Evolutionary conservation across 805 yeast genomes (phyloP).

Genomic region (Wickerhamomyces bisporus): DNA sequence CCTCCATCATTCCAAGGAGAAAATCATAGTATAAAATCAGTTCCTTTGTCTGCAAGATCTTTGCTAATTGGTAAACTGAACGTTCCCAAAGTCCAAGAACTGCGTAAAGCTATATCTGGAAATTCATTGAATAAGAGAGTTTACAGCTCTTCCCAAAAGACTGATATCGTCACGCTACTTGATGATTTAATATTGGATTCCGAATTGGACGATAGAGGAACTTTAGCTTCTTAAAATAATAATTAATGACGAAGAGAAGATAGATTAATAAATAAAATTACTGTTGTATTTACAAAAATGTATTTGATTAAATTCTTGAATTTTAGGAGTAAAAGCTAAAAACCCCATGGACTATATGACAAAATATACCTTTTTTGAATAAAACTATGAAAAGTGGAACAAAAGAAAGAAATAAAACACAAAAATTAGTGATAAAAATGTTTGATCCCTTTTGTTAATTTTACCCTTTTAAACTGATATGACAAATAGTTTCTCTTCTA

Average conservation of each 20-base stretch:
- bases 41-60: slow-evolving; percentile 25
- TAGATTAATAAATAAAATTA: too few species aligned
- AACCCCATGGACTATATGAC: neutral
- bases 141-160: slow-evolving; percentile 10
- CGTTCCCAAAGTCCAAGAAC: slow-evolving; percentile 23
- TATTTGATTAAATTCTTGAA: too few species aligned
- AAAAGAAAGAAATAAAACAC: neutral
- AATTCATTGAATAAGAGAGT: slow-evolving; percentile 4
- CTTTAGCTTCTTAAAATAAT: slow-evolving; percentile 5
- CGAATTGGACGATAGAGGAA: slow-evolving; percentile 16
- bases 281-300: neutral
- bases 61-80: slow-evolving; percentile 17
- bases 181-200: slow-evolving; percentile 17
- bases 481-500: too few species aligned
- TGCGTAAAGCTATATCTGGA: slow-evolving; percentile 23
- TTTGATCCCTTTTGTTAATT: too few species aligned
- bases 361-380: neutral
- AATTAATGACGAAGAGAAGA: neutral
- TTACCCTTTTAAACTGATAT: too few species aligned
- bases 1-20: slow-evolving; percentile 11
- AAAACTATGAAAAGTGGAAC: neutral
- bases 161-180: slow-evolving; percentile 20
- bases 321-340: too few species aligned
- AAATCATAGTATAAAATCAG: slow-evolving; percentile 19
- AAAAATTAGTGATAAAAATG: neutral